Conservation (phyloP, 2,329 filamentous ascomycete species). For the Celoporthe dispersa region DNA sequence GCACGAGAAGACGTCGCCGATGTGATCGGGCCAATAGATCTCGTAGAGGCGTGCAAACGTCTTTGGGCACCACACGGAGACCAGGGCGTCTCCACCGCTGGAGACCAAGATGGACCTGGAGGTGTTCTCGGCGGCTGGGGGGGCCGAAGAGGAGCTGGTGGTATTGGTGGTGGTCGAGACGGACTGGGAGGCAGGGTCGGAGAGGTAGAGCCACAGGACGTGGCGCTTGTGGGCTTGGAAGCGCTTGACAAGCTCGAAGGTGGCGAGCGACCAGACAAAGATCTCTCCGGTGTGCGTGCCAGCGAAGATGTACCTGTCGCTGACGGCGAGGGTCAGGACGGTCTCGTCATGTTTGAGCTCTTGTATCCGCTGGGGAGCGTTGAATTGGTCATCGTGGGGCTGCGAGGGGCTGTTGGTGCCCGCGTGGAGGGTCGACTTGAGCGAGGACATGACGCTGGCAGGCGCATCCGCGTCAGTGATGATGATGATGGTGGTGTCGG, state of each 20-base stretch:
- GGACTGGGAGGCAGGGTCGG: slow-evolving; percentile 62
- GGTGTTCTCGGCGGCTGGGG: slow-evolving; percentile 61
- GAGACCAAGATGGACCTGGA: slow-evolving; percentile 75
- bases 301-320: slow-evolving; percentile 81
- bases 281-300: slow-evolving; percentile 95
- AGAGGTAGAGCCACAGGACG: slow-evolving; percentile 83
- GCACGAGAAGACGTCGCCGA: slow-evolving; percentile 96
- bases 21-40: slow-evolving; percentile 90
- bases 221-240: slow-evolving; percentile 91
- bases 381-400: slow-evolving; percentile 20
- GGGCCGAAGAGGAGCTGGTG: slow-evolving; percentile 47
- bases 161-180: slow-evolving; percentile 8
- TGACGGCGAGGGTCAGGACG: slow-evolving; percentile 81
- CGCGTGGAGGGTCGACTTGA: not conserved
- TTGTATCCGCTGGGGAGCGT: slow-evolving; percentile 69
- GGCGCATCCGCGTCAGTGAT: not conserved
- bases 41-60: slow-evolving; percentile 81
- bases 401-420: slow-evolving; percentile 19
- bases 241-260: slow-evolving; percentile 77
- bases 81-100: slow-evolving; percentile 88
- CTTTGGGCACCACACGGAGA: slow-evolving; percentile 89
- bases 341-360: slow-evolving; percentile 77
- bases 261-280: slow-evolving; percentile 85
- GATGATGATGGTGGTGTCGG: slow-evolving; percentile 2
- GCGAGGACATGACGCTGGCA: slow-evolving; percentile 4